Evolutionary conservation across 2,329 filamentous ascomycete genomes (phyloP).

Genomic region (Ceratocystis ficicola): DNA sequence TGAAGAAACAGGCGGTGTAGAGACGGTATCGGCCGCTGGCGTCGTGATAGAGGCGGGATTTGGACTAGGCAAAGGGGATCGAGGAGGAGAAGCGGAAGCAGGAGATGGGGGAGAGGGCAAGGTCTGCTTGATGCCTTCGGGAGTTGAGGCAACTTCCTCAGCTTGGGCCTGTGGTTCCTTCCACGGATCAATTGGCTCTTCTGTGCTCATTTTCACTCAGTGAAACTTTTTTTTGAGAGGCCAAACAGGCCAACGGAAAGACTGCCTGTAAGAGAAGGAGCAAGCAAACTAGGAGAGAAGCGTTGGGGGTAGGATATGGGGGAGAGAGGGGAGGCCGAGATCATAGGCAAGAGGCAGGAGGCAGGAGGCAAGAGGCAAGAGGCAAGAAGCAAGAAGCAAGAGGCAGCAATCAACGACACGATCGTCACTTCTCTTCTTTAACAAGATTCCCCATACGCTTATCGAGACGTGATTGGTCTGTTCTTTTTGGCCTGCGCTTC

Average conservation of each 20-base stretch:
- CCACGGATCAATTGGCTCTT: conserved; percentile 22
- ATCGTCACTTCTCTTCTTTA: neutral
- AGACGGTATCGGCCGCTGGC: neutral
- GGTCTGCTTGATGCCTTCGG: neutral
- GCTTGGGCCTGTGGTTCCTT: conserved; percentile 10
- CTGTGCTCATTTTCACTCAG: conserved; percentile 14
- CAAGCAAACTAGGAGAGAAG: neutral
- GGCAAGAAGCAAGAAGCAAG: neutral
- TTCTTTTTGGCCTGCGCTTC: neutral
- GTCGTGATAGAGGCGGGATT: conserved; percentile 2
- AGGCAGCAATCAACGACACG: neutral
- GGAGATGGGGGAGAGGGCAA: neutral
- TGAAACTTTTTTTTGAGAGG: neutral
- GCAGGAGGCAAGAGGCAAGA: neutral
- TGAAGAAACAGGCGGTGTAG: neutral
- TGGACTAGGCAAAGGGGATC: neutral
- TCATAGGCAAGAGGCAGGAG: neutral
- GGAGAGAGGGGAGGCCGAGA: neutral
- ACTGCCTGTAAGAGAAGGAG: neutral
- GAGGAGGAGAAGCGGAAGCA: neutral
- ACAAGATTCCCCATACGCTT: neutral
- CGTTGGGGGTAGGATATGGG: neutral
- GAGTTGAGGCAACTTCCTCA: neutral
- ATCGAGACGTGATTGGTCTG: neutral
- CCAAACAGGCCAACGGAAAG: neutral